Percentiles rank a stretch among this genome's conserved stretches.
phyloP scores from a whole-genome alignment of 1,139 yeast genomes.

The Diutina ranongensis region DNA sequence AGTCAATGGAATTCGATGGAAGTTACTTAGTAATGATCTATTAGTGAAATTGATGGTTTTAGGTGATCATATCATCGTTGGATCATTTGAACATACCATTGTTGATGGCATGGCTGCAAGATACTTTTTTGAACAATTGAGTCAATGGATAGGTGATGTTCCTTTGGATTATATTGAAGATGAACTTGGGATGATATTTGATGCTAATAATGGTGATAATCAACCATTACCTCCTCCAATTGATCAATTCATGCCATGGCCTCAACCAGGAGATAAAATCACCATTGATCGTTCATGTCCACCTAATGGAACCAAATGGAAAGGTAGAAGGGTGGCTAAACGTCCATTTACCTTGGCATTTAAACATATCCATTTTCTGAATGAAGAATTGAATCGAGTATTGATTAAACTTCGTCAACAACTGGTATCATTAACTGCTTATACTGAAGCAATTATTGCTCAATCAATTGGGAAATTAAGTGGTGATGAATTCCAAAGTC shows the following conservation, averaged over 20 bases:
- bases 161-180: background rate
- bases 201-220: background rate
- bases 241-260: background rate
- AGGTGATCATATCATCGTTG: background rate
- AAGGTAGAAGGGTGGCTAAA: background rate
- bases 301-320: background rate
- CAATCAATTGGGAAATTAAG: background rate
- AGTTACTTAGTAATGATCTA: background rate
- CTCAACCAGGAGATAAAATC: background rate
- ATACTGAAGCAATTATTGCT: background rate
- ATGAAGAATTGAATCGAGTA: background rate
- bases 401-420: background rate
- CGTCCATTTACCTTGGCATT: background rate
- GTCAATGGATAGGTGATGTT: background rate
- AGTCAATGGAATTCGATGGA: slow-evolving; percentile 11
- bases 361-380: background rate
- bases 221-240: background rate
- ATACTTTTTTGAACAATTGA: background rate
- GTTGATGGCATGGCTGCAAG: slow-evolving; percentile 1
- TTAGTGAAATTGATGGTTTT: background rate
- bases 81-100: background rate
- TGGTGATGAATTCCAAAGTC: background rate
- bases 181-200: background rate
- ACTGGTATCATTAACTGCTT: background rate
- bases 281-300: slow-evolving; percentile 3